Evolutionary conservation across 2,329 filamentous ascomycete genomes (phyloP).

Genomic region (Colletotrichum graminicola): DNA sequence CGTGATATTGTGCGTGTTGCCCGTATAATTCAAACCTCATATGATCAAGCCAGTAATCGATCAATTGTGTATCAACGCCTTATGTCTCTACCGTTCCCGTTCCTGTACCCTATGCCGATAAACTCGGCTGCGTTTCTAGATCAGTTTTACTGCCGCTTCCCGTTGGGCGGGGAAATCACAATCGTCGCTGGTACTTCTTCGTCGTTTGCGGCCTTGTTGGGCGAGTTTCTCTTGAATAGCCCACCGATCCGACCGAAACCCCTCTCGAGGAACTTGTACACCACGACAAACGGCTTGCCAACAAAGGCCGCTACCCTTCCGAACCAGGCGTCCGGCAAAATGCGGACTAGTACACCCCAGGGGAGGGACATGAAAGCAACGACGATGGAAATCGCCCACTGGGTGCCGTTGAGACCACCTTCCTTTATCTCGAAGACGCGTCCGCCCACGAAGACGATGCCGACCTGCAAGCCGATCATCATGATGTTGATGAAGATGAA

Average conservation of each 20-base stretch:
- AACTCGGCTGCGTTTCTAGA: neutral
- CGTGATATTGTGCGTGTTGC: neutral
- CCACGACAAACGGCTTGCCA: slow-evolving; percentile 22
- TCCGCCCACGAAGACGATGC: slow-evolving; percentile 70
- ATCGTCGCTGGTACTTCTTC: slow-evolving; percentile 21
- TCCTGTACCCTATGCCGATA: too few relatives aligned
- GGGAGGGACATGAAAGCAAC: slow-evolving; percentile 62
- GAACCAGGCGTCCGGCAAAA: slow-evolving; percentile 60
- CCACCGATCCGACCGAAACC: slow-evolving; percentile 25
- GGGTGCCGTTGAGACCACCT: slow-evolving; percentile 56
- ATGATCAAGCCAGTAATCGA: neutral
- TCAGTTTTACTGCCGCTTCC: neutral
- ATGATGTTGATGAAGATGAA: slow-evolving; percentile 68
- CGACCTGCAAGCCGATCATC: slow-evolving; percentile 68
- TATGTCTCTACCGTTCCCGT: too few relatives aligned
- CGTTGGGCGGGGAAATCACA: slow-evolving; percentile 21
- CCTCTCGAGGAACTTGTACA: slow-evolving; percentile 8
- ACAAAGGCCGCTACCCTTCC: slow-evolving; percentile 18
- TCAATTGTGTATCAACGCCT: neutral
- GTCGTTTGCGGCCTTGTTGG: neutral
- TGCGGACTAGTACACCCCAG: slow-evolving; percentile 61
- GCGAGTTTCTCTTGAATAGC: slow-evolving; percentile 22
- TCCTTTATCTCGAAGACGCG: slow-evolving; percentile 57
- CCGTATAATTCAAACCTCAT: too few relatives aligned
- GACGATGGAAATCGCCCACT: slow-evolving; percentile 67